Evolutionary conservation across 164 flowering plant species (phyloP), one percentile per base, ranked within the genome.

Genomic region (Umbilicus rupestris): DNA sequence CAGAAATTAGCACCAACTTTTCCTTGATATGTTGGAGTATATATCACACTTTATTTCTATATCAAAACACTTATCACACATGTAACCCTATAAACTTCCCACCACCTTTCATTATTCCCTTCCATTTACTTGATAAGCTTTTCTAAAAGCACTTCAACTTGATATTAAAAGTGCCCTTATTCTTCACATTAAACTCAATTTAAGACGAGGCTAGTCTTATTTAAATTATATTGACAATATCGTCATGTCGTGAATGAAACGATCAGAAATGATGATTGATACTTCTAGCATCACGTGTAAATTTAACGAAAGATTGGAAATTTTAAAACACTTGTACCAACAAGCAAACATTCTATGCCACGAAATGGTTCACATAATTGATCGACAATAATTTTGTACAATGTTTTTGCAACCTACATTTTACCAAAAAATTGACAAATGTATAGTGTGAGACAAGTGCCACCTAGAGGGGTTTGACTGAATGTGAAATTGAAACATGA

Each of bases 391-490:
- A 9, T 22, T 50, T 22, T 26, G 22, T 50, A 50, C 17, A 24
- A 8, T 24, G 57, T 24, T 50, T 24, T 50, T 50, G 12, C 29
- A 55, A 55, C 60, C 60, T 55, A 55, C 31, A 55, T 55, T 55
- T 28, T 55, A 55, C 60, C 60, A 55, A 55, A 55, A 26, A 55
- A 28, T 55, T 3, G 60, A 55, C 35, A 28, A 28, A 26, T 55
- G 33, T 55, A 55, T 55, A 28, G 17, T 3, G 3, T 55, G 60
- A 26, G 60, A 55, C 60, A 55, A 55, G 60, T 55, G 60, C 31
- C 60, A 55, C 60, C 28, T 28, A 55, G 22, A 11, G 60, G 60
- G 33, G 60, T 55, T 55, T 55, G 60, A 55, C 60, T 55, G 19
- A 3, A 28, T 55, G 33, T 55, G 60, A 55, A 55, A 55, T 28